A percentile compares a stretch with the other conserved stretches of the same genome.
These are phyloP conservation scores for Alloteropsis semialata DNA, from an alignment of 176 grass and related monocot genomes.

Conservation along the genomic window DNA sequence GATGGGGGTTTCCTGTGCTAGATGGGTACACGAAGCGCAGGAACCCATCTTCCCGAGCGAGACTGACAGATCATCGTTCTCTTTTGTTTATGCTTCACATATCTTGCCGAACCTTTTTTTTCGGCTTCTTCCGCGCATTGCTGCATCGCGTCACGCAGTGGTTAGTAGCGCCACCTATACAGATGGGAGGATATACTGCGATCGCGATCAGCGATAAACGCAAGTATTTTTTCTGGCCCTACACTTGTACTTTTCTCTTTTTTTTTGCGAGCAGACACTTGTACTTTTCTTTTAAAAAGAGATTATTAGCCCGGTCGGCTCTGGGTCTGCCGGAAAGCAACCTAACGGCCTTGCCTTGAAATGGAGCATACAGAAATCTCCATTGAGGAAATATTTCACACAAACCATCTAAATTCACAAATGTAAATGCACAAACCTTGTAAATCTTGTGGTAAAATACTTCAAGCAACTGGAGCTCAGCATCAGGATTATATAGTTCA, in stretches of 20 bases:
- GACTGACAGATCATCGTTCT: background rate
- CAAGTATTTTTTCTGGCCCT: too few relatives aligned
- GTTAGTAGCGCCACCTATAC: too few relatives aligned
- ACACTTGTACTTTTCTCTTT: too few relatives aligned
- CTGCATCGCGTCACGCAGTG: too few relatives aligned
- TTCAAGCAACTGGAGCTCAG: constrained; percentile 90
- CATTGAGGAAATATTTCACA: constrained; percentile 1
- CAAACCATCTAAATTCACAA: background rate
- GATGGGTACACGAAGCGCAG: background rate
- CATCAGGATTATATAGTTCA: constrained; percentile 83
- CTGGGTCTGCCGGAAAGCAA: too few relatives aligned
- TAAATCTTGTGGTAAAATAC: constrained; percentile 99
- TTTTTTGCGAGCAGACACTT: too few relatives aligned
- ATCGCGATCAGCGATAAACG: too few relatives aligned
- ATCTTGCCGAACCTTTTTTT: background rate
- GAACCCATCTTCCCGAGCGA: background rate
- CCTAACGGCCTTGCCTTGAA: too few relatives aligned
- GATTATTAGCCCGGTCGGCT: too few relatives aligned
- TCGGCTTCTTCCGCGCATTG: too few relatives aligned
- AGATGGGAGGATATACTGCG: too few relatives aligned
- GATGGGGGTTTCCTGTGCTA: background rate
- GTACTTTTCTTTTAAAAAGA: too few relatives aligned
- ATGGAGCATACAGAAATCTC: background rate
- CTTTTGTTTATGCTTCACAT: background rate
- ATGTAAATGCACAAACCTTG: constrained; percentile 50